A percentile compares a stretch with the other conserved stretches of the same genome.
These are phyloP conservation scores for Sclerotinia spermophila DNA, from an alignment of 2,329 filamentous ascomycete genomes.

Conservation along the genomic window DNA sequence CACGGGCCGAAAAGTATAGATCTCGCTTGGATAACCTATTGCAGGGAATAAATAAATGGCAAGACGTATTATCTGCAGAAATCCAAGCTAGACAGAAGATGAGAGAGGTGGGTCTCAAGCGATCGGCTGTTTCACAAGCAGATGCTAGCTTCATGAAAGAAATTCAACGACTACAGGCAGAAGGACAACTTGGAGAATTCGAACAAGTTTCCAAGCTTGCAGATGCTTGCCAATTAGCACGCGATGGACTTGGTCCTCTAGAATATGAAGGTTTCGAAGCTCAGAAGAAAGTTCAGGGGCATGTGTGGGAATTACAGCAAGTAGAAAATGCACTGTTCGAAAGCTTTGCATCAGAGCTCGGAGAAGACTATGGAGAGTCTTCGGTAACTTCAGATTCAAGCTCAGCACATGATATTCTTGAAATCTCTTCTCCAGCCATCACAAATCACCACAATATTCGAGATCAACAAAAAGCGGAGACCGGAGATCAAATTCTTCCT, in stretches of 20 bases:
- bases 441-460: background rate
- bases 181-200: conserved; percentile 21
- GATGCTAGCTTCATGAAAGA: conserved; percentile 31
- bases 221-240: conserved; percentile 25
- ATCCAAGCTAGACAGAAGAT: conserved; percentile 28
- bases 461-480: background rate
- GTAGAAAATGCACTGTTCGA: conserved; percentile 23
- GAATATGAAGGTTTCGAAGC: conserved; percentile 29
- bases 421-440: background rate
- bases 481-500: background rate
- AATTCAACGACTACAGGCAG: conserved; percentile 25
- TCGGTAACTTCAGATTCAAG: background rate
- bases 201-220: conserved; percentile 21
- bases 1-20: background rate
- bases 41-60: conserved; percentile 19
- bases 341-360: conserved; percentile 25
- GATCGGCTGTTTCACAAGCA: conserved; percentile 23
- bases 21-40: conserved; percentile 24
- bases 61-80: conserved; percentile 21
- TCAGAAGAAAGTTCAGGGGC: conserved; percentile 25
- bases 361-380: conserved; percentile 18
- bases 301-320: conserved; percentile 26
- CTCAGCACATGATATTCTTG: background rate
- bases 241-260: conserved; percentile 28
- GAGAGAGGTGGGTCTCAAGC: conserved; percentile 26